Percentiles rank a stretch among this genome's conserved stretches.
Conservation (phyloP, 78 protist genomes). For the Capsaspora owczarzaki region DNA sequence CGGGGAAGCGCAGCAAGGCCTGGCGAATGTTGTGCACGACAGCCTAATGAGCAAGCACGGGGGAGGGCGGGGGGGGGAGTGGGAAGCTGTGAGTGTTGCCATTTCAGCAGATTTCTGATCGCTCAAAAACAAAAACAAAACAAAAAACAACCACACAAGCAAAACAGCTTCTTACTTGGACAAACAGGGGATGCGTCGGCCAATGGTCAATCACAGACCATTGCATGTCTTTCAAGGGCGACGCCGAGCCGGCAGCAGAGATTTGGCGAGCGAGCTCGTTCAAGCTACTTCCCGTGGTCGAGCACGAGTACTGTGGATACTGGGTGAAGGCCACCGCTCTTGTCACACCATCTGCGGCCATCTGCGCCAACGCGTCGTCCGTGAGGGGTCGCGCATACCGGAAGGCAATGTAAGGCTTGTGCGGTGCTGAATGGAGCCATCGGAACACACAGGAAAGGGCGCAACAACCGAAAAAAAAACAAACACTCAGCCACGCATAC, state of each 20-base stretch:
- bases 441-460: too few species aligned
- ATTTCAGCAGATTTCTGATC: too few species aligned
- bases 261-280: conserved; percentile 33
- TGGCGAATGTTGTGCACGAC: conserved; percentile 20
- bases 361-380: conserved; percentile 44
- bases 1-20: conserved; percentile 7
- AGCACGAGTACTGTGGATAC: conserved; percentile 76
- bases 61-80: too few species aligned
- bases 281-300: conserved; percentile 64
- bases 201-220: conserved; percentile 73
- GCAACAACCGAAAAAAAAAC: background rate
- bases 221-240: background rate
- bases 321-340: conserved; percentile 77
- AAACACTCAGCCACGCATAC: background rate
- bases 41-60: conserved; percentile 20
- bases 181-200: conserved; percentile 43
- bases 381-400: conserved; percentile 73
- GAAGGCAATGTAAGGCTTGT: conserved; percentile 60
- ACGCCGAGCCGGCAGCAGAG: background rate
- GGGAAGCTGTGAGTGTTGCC: too few species aligned
- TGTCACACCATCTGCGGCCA: conserved; percentile 55
- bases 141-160: background rate
- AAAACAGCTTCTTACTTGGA: conserved; percentile 13
- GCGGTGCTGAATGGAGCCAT: conserved; percentile 50
- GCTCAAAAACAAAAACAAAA: conserved; percentile 6